A percentile compares a stretch with the other conserved stretches of the same genome.
Conservation (phyloP, 352 stramenopile genomes). For the Pythium aristosporum region DNA sequence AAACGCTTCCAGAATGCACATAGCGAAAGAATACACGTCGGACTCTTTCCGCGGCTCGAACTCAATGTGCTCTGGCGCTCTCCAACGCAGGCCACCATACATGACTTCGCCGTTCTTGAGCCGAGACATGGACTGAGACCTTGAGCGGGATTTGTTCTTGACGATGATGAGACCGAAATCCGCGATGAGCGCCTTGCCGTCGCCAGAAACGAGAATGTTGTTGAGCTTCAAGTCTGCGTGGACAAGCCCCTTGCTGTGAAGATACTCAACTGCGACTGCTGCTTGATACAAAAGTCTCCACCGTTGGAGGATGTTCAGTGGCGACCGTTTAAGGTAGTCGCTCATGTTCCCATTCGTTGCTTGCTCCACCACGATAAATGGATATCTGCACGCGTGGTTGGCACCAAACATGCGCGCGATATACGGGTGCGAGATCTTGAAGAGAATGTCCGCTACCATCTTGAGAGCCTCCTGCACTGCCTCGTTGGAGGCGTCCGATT, state of each 20-base stretch:
- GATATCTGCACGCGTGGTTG: slow-evolving; percentile 19
- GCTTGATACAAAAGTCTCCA: slow-evolving; percentile 29
- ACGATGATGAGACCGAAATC: slow-evolving; percentile 27
- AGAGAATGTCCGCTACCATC: slow-evolving; percentile 56
- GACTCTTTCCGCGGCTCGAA: slow-evolving; percentile 12
- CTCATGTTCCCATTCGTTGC: slow-evolving; percentile 26
- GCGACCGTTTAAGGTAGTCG: slow-evolving; percentile 22
- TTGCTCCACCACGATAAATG: slow-evolving; percentile 32
- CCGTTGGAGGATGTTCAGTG: neutral
- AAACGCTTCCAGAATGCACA: slow-evolving; percentile 45
- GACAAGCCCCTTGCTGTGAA: slow-evolving; percentile 6
- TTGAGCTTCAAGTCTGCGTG: slow-evolving; percentile 24
- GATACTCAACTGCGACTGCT: neutral
- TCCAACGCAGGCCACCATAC: slow-evolving; percentile 21
- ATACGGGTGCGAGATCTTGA: slow-evolving; percentile 81
- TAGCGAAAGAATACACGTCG: slow-evolving; percentile 44
- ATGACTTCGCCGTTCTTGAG: neutral
- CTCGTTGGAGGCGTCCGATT: neutral
- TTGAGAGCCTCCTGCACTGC: neutral
- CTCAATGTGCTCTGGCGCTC: slow-evolving; percentile 31
- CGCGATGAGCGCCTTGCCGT: slow-evolving; percentile 16
- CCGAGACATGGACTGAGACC: neutral
- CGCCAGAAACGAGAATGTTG: slow-evolving; percentile 17
- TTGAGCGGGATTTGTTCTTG: neutral
- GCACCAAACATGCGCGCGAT: slow-evolving; percentile 74